phyloP scores from a whole-genome alignment of 805 yeast species.

The Lipomyces orientalis region DNA sequence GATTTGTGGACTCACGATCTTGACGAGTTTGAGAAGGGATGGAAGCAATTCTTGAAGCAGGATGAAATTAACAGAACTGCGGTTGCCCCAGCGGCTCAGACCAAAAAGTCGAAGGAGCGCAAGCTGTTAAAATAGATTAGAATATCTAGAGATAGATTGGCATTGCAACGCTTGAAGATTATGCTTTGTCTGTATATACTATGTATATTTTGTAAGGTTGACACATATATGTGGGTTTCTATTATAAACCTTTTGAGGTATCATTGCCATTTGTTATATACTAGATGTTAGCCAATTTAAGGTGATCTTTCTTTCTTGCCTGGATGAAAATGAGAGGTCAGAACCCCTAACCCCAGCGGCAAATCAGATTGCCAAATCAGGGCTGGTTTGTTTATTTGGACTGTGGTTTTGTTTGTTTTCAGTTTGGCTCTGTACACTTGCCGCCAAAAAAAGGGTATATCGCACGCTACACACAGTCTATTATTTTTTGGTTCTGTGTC shows the following conservation, averaged over 20 bases:
- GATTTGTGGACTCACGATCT: conserved; percentile 88
- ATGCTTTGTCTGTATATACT: neutral
- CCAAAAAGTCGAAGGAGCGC: neutral
- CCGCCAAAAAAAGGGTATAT: neutral
- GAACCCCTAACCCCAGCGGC: neutral
- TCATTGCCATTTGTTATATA: neutral
- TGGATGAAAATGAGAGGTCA: too few species aligned
- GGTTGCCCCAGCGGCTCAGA: neutral
- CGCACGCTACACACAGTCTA: neutral
- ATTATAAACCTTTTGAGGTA: neutral
- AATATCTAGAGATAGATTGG: neutral
- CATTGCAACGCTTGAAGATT: neutral
- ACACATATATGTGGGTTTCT: neutral
- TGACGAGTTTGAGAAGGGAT: conserved; percentile 69
- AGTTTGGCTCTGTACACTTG: neutral
- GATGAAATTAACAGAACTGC: conserved; percentile 50
- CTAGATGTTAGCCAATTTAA: too few species aligned
- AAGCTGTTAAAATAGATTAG: neutral
- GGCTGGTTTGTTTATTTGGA: neutral
- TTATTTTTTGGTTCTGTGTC: neutral
- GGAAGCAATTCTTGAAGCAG: conserved; percentile 68
- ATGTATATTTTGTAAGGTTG: neutral
- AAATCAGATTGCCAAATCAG: neutral
- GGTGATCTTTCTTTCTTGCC: too few species aligned
- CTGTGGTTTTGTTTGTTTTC: neutral